phyloP scores from a whole-genome alignment of 306 rosid species.

The Elaeagnus macrophylla region DNA sequence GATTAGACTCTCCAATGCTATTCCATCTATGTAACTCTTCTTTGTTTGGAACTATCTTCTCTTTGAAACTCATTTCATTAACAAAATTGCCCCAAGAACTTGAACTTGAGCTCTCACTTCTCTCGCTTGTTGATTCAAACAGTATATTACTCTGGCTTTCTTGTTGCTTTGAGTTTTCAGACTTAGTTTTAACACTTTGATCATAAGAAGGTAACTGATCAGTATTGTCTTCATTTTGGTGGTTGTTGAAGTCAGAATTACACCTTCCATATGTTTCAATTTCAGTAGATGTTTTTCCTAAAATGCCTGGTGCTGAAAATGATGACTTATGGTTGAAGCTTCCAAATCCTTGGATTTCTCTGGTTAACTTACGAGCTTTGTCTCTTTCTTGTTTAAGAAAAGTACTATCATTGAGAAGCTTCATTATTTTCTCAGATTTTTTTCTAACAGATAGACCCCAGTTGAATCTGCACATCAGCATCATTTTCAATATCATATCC shows the following conservation, averaged over 20 bases:
- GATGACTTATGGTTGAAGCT: constrained; percentile 51
- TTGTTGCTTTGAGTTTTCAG: constrained; percentile 11
- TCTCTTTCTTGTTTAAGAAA: constrained; percentile 76
- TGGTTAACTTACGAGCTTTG: constrained; percentile 57
- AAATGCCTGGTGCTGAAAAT: constrained; percentile 32
- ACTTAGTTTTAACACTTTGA: constrained; percentile 16
- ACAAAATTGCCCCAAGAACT: constrained; percentile 15
- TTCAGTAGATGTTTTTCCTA: constrained; percentile 37
- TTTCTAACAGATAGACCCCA: constrained; percentile 87
- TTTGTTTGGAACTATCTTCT: constrained; percentile 47
- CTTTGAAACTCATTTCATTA: constrained; percentile 39
- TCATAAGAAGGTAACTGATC: constrained; percentile 10
- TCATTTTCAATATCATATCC: neutral
- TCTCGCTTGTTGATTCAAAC: neutral
- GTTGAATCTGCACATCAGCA: constrained; percentile 53
- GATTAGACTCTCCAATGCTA: neutral
- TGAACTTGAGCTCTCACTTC: neutral
- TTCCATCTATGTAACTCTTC: constrained; percentile 45
- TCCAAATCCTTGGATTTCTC: constrained; percentile 93
- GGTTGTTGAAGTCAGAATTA: constrained; percentile 31
- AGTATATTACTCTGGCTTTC: constrained; percentile 6
- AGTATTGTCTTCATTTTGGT: constrained; percentile 35
- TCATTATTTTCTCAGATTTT: constrained; percentile 61
- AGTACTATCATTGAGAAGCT: constrained; percentile 45
- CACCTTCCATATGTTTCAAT: constrained; percentile 29